A percentile compares a stretch with the other conserved stretches of the same genome.
Evolutionary conservation across 257 asterid species (phyloP).

Genomic region (Dorcoceras hygrometricum): DNA sequence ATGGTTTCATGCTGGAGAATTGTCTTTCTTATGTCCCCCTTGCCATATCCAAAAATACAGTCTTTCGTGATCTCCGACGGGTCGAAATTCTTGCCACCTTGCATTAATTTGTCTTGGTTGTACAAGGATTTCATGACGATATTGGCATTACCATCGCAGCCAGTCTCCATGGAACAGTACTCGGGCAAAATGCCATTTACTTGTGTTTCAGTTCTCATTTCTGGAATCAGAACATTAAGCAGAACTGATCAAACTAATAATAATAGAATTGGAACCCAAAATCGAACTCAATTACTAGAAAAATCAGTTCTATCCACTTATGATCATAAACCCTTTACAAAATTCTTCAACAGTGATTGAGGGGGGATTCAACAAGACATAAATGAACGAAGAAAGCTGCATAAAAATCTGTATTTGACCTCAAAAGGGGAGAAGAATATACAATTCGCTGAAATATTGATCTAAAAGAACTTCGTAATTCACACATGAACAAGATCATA

Average conservation of each 20-base stretch:
- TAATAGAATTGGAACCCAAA: background rate
- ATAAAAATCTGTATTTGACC: slow-evolving; percentile 2
- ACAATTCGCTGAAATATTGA: background rate
- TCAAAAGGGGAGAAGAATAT: background rate
- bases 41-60: slow-evolving; percentile 34
- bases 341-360: background rate
- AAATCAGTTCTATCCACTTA: background rate
- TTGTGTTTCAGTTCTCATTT: slow-evolving; percentile 70
- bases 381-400: slow-evolving; percentile 8
- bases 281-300: background rate
- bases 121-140: slow-evolving; percentile 33
- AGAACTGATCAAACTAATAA: background rate
- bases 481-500: background rate
- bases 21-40: slow-evolving; percentile 50
- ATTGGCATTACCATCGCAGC: slow-evolving; percentile 36
- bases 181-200: slow-evolving; percentile 36
- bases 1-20: slow-evolving; percentile 64
- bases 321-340: background rate
- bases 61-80: slow-evolving; percentile 20
- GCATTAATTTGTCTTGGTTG: slow-evolving; percentile 30
- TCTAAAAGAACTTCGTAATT: background rate
- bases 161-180: slow-evolving; percentile 36
- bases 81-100: slow-evolving; percentile 33
- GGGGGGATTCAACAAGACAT: slow-evolving; percentile 7
- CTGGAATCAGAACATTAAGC: slow-evolving; percentile 34